Evolutionary conservation across 208 protist species (phyloP), one percentile per base, ranked within the genome.

Genomic region (Leishmania tarentolae): DNA sequence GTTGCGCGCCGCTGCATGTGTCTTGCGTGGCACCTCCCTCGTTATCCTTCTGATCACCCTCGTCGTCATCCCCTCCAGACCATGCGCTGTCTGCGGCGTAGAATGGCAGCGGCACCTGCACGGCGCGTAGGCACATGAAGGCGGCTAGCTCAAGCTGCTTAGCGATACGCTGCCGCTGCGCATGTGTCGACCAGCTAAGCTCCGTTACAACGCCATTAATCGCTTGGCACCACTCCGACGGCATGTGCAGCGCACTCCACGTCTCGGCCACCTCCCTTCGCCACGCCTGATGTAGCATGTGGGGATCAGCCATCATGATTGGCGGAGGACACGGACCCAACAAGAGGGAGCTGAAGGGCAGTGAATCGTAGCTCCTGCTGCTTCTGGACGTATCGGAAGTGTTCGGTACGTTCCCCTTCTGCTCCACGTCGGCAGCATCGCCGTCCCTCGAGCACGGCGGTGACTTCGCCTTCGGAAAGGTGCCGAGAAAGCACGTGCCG

Each of bases 111-210:
- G 94, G 88, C 66, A 97, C 84, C 72, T 92, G 78, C 37, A 95
- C 93, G 0, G 90, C 92, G 7, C 81, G 75, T 11, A 96, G 75
- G 44, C 92, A 86, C 56, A 97, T 87, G 83, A 95, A 97, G 66
- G 81, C 76, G 37, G 90, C 92, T 9, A 97, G 84, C 66, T 93
- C 86, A 44, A 97, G 86, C 85, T 95, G 91, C 72, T 86, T 66
- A 37, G 66, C 21, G 42, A 93, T 86, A 21, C 65, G 71, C 37
- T 44, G 68, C 17, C 81, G 85, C 50, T 84, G 44, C 61, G 40
- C 78, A 3, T 50, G 53, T 11, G 77, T 84, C 0, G 68, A 66
- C 92, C 92, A 97, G 57, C 68, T 68, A 37, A 63, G 13, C 59
- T 83, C 76, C 46, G 87, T 86, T 66, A 94, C 86, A 6, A 83